Evolutionary conservation across 2,329 filamentous ascomycete species (phyloP).

Genomic region (Xylariaceae sp.): DNA sequence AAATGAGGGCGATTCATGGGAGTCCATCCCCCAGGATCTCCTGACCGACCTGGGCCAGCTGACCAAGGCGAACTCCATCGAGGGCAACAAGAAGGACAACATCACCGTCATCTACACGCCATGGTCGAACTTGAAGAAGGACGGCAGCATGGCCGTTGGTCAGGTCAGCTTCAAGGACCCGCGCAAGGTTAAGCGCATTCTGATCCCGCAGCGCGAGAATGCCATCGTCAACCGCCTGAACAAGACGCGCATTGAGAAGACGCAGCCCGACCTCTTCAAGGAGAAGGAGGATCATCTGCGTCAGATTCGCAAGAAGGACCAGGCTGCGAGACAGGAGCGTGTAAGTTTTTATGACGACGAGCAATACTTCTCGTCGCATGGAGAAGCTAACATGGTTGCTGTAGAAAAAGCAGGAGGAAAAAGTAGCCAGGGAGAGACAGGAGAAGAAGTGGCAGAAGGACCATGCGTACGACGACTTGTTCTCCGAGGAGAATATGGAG

Average conservation of each 20-base stretch:
- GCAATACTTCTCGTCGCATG: no score
- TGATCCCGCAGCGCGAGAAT: constrained; percentile 79
- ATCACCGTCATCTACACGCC: constrained; percentile 95
- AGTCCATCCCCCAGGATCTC: constrained; percentile 67
- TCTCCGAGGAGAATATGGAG: constrained; percentile 75
- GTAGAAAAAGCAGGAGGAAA: constrained; percentile 71
- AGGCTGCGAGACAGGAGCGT: constrained; percentile 54
- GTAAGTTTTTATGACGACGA: constrained; percentile 40
- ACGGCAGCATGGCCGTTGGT: constrained; percentile 89
- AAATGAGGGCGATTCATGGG: constrained; percentile 74
- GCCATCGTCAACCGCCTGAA: constrained; percentile 93
- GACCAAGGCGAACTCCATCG: constrained; percentile 98
- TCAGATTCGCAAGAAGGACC: constrained; percentile 67
- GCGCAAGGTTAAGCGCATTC: constrained; percentile 76
- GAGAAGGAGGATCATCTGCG: constrained; percentile 75
- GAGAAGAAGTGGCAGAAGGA: constrained; percentile 92
- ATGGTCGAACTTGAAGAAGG: constrained; percentile 93
- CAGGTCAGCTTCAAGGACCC: constrained; percentile 93
- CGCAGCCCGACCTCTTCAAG: constrained; percentile 73
- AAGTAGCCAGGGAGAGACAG: constrained; percentile 70
- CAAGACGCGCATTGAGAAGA: constrained; percentile 91
- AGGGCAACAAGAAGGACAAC: constrained; percentile 99
- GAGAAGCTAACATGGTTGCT: constrained; percentile 1
- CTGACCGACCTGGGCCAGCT: constrained; percentile 89
- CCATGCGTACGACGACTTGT: constrained; percentile 94